Conservation (phyloP, 306 rosid genomes). For the Corylus americana region DNA sequence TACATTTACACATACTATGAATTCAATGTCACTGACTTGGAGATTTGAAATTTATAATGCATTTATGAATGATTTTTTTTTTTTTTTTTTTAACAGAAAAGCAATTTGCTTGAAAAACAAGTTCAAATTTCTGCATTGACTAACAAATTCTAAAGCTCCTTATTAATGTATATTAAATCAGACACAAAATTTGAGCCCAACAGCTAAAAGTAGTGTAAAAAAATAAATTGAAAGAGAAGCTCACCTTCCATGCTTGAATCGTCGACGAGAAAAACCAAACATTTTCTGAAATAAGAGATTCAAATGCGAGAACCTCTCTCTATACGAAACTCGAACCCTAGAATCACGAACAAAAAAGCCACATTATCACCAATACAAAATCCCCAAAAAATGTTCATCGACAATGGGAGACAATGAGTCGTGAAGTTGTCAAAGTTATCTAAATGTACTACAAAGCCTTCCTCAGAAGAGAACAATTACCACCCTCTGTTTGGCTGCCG, state of each 20-base stretch:
- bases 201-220: background rate
- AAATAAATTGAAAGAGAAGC: slow-evolving; percentile 4
- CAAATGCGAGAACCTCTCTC: slow-evolving; percentile 13
- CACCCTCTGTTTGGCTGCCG: slow-evolving; percentile 25
- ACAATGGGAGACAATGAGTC: background rate
- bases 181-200: background rate
- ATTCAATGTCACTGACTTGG: background rate
- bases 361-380: slow-evolving; percentile 27
- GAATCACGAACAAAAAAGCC: slow-evolving; percentile 22
- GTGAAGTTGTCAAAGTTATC: background rate
- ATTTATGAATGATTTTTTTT: background rate
- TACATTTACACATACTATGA: background rate
- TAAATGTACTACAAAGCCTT: background rate
- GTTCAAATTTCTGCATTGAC: background rate
- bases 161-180: background rate
- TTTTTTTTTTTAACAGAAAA: background rate
- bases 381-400: background rate
- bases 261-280: slow-evolving; percentile 91
- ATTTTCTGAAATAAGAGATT: slow-evolving; percentile 34
- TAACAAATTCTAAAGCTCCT: background rate
- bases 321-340: slow-evolving; percentile 17
- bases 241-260: slow-evolving; percentile 78
- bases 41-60: background rate
- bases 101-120: background rate
- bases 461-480: background rate